Evolutionary conservation across 2,329 filamentous ascomycete genomes (phyloP), one percentile per base, ranked within the genome.

Genomic region (Biscogniauxia marginata): DNA sequence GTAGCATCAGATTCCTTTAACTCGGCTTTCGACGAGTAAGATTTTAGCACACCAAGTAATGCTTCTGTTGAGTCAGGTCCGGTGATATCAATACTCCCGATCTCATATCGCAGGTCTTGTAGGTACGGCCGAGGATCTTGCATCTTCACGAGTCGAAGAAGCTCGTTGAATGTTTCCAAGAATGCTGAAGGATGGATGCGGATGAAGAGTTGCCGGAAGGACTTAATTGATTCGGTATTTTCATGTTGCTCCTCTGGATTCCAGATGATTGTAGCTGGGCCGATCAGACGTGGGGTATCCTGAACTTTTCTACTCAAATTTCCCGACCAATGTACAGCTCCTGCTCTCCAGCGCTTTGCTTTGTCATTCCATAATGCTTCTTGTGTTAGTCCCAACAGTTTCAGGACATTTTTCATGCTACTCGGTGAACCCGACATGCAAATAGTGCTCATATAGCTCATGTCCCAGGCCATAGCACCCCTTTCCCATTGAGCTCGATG

Each of bases 401-500:
- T 84, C 30, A 98, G 71, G 8, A 93, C 77, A 39, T 83, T 81
- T 54, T 86, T 78, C 44, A 96, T 75, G 52, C 86, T 87, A 24
- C 77, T 73, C 44, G 84, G 76, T 13, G 78, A 75, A 0, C 93
- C 95, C 63, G 88, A 86, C 3, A 98, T 70, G 13, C 87, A 82
- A 62, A 98, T 88, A 1, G 91, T 96, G 64, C 90, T 90, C 77
- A 95, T 89, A 70, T 97, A 99, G 71, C 93, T 98, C 78, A 86
- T 90, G 73, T 99, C 95, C 92, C 93, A 98, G 1, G 87, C 87
- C 46, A 98, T 79, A 20, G 88, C 88, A 4, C 95, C 93, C 62
- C 87, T 84, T 52, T 87, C 81, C 23, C 86, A 86, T 52, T 86
- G 84, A 20, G 91, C 88, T 61, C 93, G 85, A 76, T 98, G 92